These are phyloP conservation scores for Cyclanthera cordifolia DNA, from an alignment of 306 rosid species.

Conservation along the genomic window DNA sequence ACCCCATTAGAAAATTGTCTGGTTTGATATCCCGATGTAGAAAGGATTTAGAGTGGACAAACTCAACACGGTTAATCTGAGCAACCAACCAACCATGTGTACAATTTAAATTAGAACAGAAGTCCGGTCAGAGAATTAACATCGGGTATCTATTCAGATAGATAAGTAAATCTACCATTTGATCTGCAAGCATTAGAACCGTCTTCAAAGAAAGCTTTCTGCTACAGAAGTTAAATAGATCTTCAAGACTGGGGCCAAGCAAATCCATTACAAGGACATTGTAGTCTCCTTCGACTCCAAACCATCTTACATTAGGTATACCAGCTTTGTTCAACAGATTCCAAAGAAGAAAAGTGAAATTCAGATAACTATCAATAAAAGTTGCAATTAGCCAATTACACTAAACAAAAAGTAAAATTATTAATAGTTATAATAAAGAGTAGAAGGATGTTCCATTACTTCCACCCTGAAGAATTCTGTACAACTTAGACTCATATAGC, in stretches of 20 bases:
- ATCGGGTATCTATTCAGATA: constrained; percentile 1
- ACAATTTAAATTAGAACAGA: background rate
- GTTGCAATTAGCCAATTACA: too few species aligned
- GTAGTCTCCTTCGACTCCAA: constrained; percentile 94
- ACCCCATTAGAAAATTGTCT: constrained; percentile 92
- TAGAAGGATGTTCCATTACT: constrained; percentile 34
- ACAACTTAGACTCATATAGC: constrained; percentile 86
- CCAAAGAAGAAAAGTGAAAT: background rate
- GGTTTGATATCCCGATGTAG: constrained; percentile 97
- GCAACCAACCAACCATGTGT: too few species aligned
- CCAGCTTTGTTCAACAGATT: constrained; percentile 56
- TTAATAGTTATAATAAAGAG: background rate
- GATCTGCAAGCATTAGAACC: constrained; percentile 66
- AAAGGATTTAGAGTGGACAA: constrained; percentile 78
- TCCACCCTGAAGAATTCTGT: constrained; percentile 97
- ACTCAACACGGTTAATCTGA: constrained; percentile 91
- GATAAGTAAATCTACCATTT: constrained; percentile 59
- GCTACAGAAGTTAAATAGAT: constrained; percentile 87
- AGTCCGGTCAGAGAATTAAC: background rate
- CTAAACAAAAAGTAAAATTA: background rate
- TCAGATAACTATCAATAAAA: background rate
- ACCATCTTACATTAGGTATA: constrained; percentile 85
- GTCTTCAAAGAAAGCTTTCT: constrained; percentile 51
- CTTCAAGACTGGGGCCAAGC: constrained; percentile 98
- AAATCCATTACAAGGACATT: constrained; percentile 91